phyloP scores from a whole-genome alignment of 2,329 filamentous ascomycete genomes.

The Claviceps monticola region DNA sequence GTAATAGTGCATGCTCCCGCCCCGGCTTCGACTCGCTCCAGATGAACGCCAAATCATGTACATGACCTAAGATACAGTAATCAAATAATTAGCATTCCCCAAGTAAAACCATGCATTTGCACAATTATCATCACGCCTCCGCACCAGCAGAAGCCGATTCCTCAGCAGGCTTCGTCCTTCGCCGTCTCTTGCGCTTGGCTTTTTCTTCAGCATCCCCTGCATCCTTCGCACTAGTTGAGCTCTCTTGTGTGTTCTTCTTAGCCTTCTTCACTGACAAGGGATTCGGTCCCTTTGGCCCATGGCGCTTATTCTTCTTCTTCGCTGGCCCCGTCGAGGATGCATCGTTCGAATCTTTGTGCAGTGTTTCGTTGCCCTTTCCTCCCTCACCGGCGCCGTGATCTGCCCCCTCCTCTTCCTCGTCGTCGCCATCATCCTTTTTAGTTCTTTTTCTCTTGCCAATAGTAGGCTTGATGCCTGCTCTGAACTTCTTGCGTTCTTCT shows the following conservation, averaged over 20 bases:
- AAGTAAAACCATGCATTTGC: background rate
- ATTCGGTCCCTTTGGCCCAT: constrained; percentile 56
- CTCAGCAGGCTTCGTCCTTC: constrained; percentile 15
- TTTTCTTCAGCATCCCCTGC: constrained; percentile 12
- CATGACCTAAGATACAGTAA: background rate
- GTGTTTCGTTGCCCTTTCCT: constrained; percentile 19
- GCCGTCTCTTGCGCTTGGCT: constrained; percentile 19
- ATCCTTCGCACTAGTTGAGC: constrained; percentile 13
- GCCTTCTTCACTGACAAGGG: constrained; percentile 57
- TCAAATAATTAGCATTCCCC: background rate
- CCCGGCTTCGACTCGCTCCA: no score
- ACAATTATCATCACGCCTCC: background rate
- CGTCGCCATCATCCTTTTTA: constrained; percentile 17
- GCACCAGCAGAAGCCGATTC: background rate
- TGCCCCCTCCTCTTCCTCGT: constrained; percentile 10
- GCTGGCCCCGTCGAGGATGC: constrained; percentile 14
- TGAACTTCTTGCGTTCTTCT: constrained; percentile 64
- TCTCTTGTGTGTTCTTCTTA: constrained; percentile 33
- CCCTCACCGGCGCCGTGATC: constrained; percentile 12
- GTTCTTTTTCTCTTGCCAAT: constrained; percentile 37
- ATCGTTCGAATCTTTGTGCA: constrained; percentile 6
- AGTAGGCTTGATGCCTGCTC: constrained; percentile 47
- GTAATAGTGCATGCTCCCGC: no score
- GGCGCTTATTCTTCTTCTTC: constrained; percentile 43
- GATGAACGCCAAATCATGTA: background rate